phyloP scores from a whole-genome alignment of 2,329 filamentous ascomycete genomes.

The Fusarium ramigenum region DNA sequence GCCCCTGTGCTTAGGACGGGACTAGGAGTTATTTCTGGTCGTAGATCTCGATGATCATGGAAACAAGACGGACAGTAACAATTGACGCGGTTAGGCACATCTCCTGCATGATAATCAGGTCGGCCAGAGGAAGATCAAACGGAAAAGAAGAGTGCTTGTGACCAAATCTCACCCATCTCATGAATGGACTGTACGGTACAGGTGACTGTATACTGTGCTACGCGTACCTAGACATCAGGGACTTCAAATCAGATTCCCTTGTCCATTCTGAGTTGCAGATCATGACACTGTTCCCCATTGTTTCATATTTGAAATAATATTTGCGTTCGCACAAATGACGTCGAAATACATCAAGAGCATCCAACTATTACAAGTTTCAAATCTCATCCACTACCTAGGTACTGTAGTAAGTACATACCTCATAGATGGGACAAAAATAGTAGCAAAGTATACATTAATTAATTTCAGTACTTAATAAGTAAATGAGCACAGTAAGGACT shows the following conservation, averaged over 20 bases:
- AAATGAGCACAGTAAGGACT: neutral
- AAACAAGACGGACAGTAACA: conserved; percentile 18
- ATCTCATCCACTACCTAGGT: neutral
- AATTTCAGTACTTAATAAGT: neutral
- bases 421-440: conserved; percentile 2
- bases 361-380: neutral
- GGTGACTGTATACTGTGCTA: neutral
- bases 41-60: conserved; percentile 34
- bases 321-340: conserved; percentile 27
- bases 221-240: neutral
- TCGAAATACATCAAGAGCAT: neutral
- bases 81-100: neutral
- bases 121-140: conserved; percentile 2
- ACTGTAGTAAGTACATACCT: too few relatives aligned
- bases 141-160: conserved; percentile 1
- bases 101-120: conserved; percentile 12
- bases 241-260: conserved; percentile 2
- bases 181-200: neutral
- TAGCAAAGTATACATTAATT: conserved; percentile 10
- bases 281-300: conserved; percentile 22
- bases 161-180: neutral
- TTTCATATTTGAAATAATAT: conserved; percentile 18
- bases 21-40: neutral
- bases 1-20: conserved; percentile 16
- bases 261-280: conserved; percentile 19